phyloP scores from a whole-genome alignment of 441 rosid species.

The Adansonia madagascariensis region DNA sequence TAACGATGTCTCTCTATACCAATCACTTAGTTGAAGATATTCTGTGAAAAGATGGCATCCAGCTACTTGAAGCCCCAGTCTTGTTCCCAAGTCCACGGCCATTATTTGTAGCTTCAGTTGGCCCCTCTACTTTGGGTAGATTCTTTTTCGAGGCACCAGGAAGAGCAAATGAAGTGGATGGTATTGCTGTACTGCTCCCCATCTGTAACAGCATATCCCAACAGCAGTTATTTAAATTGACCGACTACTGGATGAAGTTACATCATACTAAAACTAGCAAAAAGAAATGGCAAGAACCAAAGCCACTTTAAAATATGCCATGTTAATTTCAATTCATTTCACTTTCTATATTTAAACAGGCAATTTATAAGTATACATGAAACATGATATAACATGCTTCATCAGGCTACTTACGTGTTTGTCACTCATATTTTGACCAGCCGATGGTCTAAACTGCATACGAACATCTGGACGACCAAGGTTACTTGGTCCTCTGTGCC shows the following conservation, averaged over 20 bases:
- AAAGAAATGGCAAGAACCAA: neutral
- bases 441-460: constrained; percentile 29
- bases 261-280: constrained; percentile 1
- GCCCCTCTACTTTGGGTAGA: constrained; percentile 27
- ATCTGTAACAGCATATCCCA: constrained; percentile 27
- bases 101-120: constrained; percentile 32
- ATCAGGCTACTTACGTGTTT: constrained; percentile 28
- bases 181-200: constrained; percentile 26
- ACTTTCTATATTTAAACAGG: constrained; percentile 18
- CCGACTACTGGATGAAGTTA: neutral
- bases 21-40: constrained; percentile 44
- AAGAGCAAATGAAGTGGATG: constrained; percentile 32
- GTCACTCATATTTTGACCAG: constrained; percentile 26
- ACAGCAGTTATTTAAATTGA: constrained; percentile 15
- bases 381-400: constrained; percentile 20
- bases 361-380: constrained; percentile 13
- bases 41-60: constrained; percentile 42
- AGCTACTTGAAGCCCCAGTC: constrained; percentile 44
- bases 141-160: constrained; percentile 29
- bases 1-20: constrained; percentile 26
- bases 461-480: constrained; percentile 24
- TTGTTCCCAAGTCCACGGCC: constrained; percentile 35
- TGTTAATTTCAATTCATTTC: neutral
- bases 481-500: constrained; percentile 27
- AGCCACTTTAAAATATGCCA: constrained; percentile 1